A percentile compares a stretch with the other conserved stretches of the same genome.
These are phyloP conservation scores for Kentomonas sorsogonicus DNA, from an alignment of 208 protist genomes.

Conservation along the genomic window DNA sequence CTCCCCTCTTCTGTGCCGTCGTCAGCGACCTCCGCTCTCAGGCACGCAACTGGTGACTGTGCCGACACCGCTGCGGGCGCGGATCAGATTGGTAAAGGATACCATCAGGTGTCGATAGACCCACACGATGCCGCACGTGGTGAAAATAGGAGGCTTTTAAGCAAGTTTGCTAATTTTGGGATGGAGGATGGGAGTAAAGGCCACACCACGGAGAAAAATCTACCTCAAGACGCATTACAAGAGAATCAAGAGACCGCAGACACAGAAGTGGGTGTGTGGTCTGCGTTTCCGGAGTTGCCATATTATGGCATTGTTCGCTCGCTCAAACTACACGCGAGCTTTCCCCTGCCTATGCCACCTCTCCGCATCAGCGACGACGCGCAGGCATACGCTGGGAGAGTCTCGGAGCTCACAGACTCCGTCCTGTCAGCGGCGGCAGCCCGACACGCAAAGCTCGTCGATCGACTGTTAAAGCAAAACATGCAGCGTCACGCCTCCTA, in stretches of 20 bases:
- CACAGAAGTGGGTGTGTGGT: neutral
- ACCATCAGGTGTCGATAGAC: no score
- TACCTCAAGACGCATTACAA: no score
- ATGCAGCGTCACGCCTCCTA: constrained; percentile 18
- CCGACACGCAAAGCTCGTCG: no score
- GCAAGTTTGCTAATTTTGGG: no score
- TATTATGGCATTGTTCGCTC: constrained; percentile 46
- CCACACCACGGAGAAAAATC: no score
- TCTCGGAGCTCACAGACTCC: constrained; percentile 5
- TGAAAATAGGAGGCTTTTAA: no score
- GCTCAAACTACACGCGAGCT: constrained; percentile 33
- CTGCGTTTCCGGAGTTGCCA: constrained; percentile 29
- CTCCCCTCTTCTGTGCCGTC: neutral
- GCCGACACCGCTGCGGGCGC: no score
- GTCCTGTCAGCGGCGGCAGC: constrained; percentile 24
- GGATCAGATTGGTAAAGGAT: no score
- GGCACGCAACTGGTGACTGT: neutral
- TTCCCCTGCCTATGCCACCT: neutral
- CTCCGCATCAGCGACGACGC: neutral
- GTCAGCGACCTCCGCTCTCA: neutral
- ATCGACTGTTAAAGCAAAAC: no score
- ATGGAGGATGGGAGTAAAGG: no score
- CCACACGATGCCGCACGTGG: no score
- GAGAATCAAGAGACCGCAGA: neutral
- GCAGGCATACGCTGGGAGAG: constrained; percentile 1